Conservation (phyloP, 2,329 filamentous ascomycete species). For the Pseudocercospora vitis region DNA sequence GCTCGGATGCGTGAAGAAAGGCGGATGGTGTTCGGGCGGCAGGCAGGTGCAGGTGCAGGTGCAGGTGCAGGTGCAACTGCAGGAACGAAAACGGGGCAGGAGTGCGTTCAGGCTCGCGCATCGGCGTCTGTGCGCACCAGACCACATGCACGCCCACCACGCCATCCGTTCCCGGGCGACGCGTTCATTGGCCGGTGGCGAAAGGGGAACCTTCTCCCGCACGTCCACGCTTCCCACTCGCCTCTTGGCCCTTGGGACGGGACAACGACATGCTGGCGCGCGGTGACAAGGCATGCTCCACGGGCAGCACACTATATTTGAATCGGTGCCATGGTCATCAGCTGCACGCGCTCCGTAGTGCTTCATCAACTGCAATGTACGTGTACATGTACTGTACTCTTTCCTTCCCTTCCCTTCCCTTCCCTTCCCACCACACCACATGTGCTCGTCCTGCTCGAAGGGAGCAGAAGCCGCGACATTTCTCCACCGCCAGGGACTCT, state of each 20-base stretch:
- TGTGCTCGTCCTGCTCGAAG: no score
- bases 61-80: not conserved
- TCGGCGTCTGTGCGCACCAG: not conserved
- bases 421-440: no score
- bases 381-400: no score
- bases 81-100: not conserved
- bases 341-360: no score
- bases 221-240: slow-evolving; percentile 2
- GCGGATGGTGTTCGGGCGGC: not conserved
- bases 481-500: not conserved
- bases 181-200: not conserved
- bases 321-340: no score
- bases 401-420: no score
- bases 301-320: no score
- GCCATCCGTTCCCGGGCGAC: not conserved
- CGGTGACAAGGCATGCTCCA: not conserved
- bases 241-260: no score
- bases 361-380: no score
- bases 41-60: not conserved
- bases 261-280: no score
- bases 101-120: no score
- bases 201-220: slow-evolving; percentile 1
- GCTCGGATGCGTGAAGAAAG: not conserved
- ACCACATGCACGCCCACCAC: not conserved
- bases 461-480: not conserved